These are phyloP conservation scores for Huiozyma naganishii DNA, from an alignment of 805 yeast genomes.

Conservation along the genomic window DNA sequence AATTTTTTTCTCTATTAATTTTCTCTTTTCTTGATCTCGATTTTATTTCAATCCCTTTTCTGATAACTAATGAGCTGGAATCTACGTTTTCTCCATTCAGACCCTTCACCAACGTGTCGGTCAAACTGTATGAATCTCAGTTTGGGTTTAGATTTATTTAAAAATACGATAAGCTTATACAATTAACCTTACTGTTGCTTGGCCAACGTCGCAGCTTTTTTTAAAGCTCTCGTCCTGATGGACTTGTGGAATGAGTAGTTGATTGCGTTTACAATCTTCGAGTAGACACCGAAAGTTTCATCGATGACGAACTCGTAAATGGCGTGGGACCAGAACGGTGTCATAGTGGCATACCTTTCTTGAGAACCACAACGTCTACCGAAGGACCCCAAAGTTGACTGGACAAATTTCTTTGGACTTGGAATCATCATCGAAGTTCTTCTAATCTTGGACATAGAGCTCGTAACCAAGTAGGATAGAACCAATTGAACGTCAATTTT, in stretches of 20 bases:
- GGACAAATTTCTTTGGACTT: constrained; percentile 68
- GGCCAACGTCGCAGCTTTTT: constrained; percentile 36
- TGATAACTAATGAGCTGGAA: no score
- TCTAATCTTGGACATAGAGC: constrained; percentile 91
- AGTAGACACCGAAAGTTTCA: constrained; percentile 71
- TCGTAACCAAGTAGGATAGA: constrained; percentile 80
- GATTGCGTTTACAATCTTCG: constrained; percentile 53
- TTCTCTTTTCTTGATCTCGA: no score
- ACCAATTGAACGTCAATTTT: constrained; percentile 80
- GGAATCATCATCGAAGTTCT: constrained; percentile 70
- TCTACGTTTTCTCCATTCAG: no score
- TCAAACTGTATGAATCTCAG: no score
- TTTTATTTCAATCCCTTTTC: no score
- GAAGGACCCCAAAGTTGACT: constrained; percentile 51
- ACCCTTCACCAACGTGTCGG: no score
- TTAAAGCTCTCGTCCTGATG: constrained; percentile 75
- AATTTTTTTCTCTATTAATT: no score
- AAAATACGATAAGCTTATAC: neutral
- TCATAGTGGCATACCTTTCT: constrained; percentile 72
- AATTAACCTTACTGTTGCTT: constrained; percentile 14
- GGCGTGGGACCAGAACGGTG: constrained; percentile 94
- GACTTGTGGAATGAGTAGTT: constrained; percentile 69
- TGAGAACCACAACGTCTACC: constrained; percentile 92
- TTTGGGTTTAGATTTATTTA: no score
- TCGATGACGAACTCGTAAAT: constrained; percentile 76